Conservation (phyloP, 139 green algal genomes). For the Chlamydomonas sp. region DNA sequence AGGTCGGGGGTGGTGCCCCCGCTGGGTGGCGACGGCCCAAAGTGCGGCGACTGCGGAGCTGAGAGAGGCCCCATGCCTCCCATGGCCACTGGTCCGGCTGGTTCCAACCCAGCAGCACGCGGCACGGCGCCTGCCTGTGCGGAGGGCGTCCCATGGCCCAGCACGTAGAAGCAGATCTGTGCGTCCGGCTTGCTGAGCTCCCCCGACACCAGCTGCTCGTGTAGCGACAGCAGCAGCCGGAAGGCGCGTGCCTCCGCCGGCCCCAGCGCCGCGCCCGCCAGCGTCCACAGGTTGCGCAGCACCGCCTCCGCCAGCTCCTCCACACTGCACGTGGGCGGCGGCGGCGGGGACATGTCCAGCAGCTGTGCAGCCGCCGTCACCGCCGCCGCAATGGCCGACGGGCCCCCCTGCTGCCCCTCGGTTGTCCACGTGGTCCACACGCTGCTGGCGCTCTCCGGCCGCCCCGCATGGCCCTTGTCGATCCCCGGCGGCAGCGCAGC, state of each 20-base stretch:
- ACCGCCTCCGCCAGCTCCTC: conserved; percentile 16
- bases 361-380: conserved; percentile 6
- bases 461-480: background rate
- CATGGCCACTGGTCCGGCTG: background rate
- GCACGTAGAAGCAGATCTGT: conserved; percentile 11
- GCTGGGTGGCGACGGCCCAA: too few relatives aligned
- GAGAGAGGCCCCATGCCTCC: too few relatives aligned
- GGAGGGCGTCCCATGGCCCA: conserved; percentile 8
- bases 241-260: background rate
- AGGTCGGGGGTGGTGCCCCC: too few relatives aligned
- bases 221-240: conserved; percentile 40
- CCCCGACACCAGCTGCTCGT: background rate
- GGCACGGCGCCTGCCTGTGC: background rate
- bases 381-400: background rate
- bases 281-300: conserved; percentile 17
- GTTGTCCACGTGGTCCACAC: conserved; percentile 23
- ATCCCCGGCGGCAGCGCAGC: background rate
- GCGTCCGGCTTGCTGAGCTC: conserved; percentile 6
- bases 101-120: background rate
- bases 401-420: too few relatives aligned
- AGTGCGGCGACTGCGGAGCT: too few relatives aligned
- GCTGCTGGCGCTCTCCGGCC: conserved; percentile 24
- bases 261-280: conserved; percentile 23
- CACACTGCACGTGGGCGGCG: conserved; percentile 2
- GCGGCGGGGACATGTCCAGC: background rate